phyloP scores from a whole-genome alignment of 2,329 filamentous ascomycete species.

The Penicillium sp. region DNA sequence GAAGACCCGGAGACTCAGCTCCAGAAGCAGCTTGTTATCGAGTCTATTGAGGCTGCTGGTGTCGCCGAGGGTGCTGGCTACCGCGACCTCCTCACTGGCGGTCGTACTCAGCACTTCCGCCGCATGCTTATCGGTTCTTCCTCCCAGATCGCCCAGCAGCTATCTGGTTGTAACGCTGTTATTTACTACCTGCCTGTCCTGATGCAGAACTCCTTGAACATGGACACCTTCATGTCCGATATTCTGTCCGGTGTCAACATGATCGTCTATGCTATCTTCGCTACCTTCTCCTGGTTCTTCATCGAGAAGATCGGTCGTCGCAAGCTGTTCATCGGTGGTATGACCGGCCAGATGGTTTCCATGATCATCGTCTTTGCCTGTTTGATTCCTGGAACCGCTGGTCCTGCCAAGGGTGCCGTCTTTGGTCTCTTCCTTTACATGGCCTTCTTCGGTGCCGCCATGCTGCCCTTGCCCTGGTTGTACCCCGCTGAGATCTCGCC shows the following conservation, averaged over 20 bases:
- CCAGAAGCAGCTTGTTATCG: conserved; percentile 67
- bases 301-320: conserved; percentile 51
- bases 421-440: conserved; percentile 70
- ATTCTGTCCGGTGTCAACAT: conserved; percentile 56
- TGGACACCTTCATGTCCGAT: conserved; percentile 44
- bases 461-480: conserved; percentile 63
- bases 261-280: conserved; percentile 45
- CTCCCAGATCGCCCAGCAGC: conserved; percentile 48
- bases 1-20: conserved; percentile 58
- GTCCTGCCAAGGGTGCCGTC: conserved; percentile 40
- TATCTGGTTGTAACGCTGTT: conserved; percentile 52
- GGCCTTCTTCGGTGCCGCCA: conserved; percentile 66
- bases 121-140: conserved; percentile 43
- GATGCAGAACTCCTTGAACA: conserved; percentile 47
- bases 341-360: conserved; percentile 38
- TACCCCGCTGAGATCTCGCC: conserved; percentile 55
- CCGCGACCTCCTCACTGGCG: conserved; percentile 42
- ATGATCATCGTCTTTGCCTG: conserved; percentile 44
- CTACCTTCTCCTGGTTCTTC: conserved; percentile 49
- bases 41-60: conserved; percentile 67
- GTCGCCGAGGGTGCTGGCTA: conserved; percentile 47
- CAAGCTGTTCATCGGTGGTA: conserved; percentile 43
- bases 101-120: conserved; percentile 41
- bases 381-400: conserved; percentile 30
- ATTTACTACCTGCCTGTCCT: conserved; percentile 52